These are phyloP conservation scores for Barnettozyma hawaiiensis DNA, from an alignment of 1,139 yeast species.

Conservation along the genomic window DNA sequence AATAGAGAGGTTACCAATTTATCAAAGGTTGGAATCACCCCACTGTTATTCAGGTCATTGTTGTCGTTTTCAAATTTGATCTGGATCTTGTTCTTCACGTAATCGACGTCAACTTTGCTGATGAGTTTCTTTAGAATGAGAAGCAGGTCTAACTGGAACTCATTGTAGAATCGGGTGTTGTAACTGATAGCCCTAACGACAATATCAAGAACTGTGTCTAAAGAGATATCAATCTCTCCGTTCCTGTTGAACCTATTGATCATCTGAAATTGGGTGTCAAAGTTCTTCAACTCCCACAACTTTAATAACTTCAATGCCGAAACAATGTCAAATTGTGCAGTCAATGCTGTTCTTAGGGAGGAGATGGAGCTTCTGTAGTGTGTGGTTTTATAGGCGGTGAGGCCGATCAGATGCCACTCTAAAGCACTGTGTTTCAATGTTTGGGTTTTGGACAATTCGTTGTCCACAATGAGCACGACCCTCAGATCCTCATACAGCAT, in stretches of 20 bases:
- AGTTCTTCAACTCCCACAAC: conserved; percentile 25
- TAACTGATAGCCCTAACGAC: conserved; percentile 32
- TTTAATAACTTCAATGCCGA: conserved; percentile 34
- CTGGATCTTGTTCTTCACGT: conserved; percentile 29
- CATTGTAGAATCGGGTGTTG: conserved; percentile 34
- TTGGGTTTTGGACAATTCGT: conserved; percentile 66
- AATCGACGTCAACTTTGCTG: conserved; percentile 28
- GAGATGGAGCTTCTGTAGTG: conserved; percentile 76
- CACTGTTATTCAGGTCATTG: conserved; percentile 20
- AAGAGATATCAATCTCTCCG: conserved; percentile 24
- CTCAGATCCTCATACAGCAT: conserved; percentile 84
- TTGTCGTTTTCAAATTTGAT: conserved; percentile 27
- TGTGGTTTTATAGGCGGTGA: conserved; percentile 71
- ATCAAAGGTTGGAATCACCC: conserved; percentile 25
- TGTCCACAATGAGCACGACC: conserved; percentile 81
- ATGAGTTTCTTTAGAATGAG: conserved; percentile 29
- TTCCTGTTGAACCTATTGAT: conserved; percentile 11
- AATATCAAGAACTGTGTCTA: conserved; percentile 30
- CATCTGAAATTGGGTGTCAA: conserved; percentile 15
- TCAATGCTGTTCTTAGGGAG: conserved; percentile 70
- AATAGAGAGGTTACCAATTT: conserved; percentile 11
- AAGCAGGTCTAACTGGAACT: conserved; percentile 29
- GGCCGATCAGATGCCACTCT: conserved; percentile 93
- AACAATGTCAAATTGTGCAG: conserved; percentile 67
- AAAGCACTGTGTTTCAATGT: conserved; percentile 73